A percentile compares a stretch with the other conserved stretches of the same genome.
Evolutionary conservation across 176 grass and related monocot species (phyloP).

Genomic region (Musa itinerans): DNA sequence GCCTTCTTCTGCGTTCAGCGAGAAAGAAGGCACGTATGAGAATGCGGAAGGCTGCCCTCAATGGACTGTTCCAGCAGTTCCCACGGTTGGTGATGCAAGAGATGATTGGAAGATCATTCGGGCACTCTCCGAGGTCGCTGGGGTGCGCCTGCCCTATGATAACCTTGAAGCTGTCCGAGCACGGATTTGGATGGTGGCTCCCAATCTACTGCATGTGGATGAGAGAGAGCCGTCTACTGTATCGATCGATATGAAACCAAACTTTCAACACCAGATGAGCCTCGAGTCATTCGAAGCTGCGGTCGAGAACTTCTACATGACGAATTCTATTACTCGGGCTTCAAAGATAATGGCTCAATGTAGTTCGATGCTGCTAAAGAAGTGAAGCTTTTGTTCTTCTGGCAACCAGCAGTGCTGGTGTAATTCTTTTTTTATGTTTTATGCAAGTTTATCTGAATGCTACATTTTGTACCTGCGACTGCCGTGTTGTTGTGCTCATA

Average conservation of each 20-base stretch:
- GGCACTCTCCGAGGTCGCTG: constrained; percentile 73
- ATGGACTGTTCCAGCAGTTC: constrained; percentile 89
- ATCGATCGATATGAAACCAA: constrained; percentile 55
- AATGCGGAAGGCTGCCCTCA: constrained; percentile 91
- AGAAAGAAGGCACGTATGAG: constrained; percentile 96
- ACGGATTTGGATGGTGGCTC: constrained; percentile 56
- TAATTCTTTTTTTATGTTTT: constrained; percentile 12
- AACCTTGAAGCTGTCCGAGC: constrained; percentile 38
- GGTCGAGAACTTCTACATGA: constrained; percentile 96
- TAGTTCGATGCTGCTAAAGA: constrained; percentile 63
- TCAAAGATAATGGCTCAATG: constrained; percentile 99
- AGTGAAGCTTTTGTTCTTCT: constrained; percentile 31
- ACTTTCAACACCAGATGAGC: constrained; percentile 45
- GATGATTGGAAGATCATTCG: constrained; percentile 99
- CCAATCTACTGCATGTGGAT: constrained; percentile 68
- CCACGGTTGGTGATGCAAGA: constrained; percentile 86
- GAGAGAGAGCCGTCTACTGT: constrained; percentile 66
- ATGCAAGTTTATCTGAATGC: constrained; percentile 8
- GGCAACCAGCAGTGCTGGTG: constrained; percentile 2
- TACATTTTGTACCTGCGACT: constrained; percentile 32
- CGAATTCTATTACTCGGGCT: constrained; percentile 79
- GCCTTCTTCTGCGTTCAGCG: constrained; percentile 87
- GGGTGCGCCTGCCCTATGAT: constrained; percentile 55
- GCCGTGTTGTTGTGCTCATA: constrained; percentile 23
- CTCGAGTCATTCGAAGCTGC: constrained; percentile 42